These are phyloP conservation scores for Aphanomyces stellatus DNA, from an alignment of 352 stramenopile species.

Conservation along the genomic window DNA sequence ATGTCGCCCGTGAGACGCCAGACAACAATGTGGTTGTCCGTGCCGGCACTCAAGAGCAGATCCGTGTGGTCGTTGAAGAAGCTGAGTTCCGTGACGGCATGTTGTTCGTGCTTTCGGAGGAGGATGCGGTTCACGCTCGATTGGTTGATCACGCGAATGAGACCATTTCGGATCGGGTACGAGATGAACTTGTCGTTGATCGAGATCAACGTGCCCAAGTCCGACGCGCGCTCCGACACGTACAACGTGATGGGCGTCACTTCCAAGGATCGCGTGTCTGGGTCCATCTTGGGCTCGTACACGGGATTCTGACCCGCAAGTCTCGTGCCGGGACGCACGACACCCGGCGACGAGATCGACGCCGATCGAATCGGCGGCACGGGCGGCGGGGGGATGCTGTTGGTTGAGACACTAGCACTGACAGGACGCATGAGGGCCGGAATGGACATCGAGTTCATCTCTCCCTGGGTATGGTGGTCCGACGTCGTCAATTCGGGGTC, in stretches of 20 bases:
- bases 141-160: conserved; percentile 80
- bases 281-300: conserved; percentile 10
- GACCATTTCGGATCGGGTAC: conserved; percentile 75
- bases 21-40: conserved; percentile 64
- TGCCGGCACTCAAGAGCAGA: conserved; percentile 52
- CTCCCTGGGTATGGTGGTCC: background rate
- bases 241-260: conserved; percentile 80
- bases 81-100: conserved; percentile 57
- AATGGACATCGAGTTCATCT: background rate
- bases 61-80: conserved; percentile 72
- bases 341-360: conserved; percentile 13
- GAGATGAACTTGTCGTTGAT: conserved; percentile 82
- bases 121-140: conserved; percentile 63
- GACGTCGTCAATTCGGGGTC: conserved; percentile 14
- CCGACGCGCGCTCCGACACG: conserved; percentile 60
- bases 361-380: conserved; percentile 1
- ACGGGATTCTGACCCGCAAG: background rate
- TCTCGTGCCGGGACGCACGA: conserved; percentile 4
- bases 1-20: conserved; percentile 52
- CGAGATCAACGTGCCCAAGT: conserved; percentile 62
- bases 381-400: background rate
- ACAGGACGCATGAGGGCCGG: conserved; percentile 8
- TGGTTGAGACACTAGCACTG: background rate
- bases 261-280: conserved; percentile 50
- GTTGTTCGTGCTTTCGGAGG: conserved; percentile 64